These are phyloP conservation scores for Pilasporangium apinafurcum DNA, from an alignment of 352 stramenopile species.

Conservation along the genomic window DNA sequence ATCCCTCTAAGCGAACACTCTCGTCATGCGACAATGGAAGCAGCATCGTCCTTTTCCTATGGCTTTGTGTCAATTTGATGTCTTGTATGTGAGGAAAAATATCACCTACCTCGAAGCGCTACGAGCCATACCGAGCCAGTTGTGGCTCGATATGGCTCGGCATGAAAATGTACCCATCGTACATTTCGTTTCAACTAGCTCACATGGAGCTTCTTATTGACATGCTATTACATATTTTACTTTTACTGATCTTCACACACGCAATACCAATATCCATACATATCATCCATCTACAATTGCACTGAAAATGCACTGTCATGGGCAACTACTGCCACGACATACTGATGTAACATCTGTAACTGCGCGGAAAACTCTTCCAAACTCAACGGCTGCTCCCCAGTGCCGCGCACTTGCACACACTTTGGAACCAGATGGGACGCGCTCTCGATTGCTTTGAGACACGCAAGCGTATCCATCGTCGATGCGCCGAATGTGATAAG, in stretches of 20 bases:
- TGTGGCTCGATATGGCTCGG: too few species aligned
- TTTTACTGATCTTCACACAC: too few species aligned
- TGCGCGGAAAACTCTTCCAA: slow-evolving; percentile 62
- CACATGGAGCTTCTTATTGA: too few species aligned
- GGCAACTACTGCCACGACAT: slow-evolving; percentile 20
- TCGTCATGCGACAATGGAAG: slow-evolving; percentile 14
- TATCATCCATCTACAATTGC: slow-evolving; percentile 14
- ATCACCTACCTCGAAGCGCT: too few species aligned
- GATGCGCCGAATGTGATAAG: slow-evolving; percentile 35
- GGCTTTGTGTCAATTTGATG: too few species aligned
- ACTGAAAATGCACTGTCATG: slow-evolving; percentile 36
- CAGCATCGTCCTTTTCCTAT: too few species aligned
- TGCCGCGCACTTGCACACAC: slow-evolving; percentile 17
- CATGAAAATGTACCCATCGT: too few species aligned
- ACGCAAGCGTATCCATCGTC: slow-evolving; percentile 17
- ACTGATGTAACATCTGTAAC: slow-evolving; percentile 42
- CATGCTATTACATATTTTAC: too few species aligned
- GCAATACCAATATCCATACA: too few species aligned
- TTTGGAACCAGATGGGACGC: slow-evolving; percentile 35
- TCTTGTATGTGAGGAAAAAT: too few species aligned
- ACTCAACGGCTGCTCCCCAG: slow-evolving; percentile 7
- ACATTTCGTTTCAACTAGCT: too few species aligned
- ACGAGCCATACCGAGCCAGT: too few species aligned
- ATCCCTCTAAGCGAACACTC: slow-evolving; percentile 3
- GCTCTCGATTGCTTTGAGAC: slow-evolving; percentile 22